Evolutionary conservation across 192 early-diverging fungal genomes (phyloP).

Genomic region (Backusella circina): DNA sequence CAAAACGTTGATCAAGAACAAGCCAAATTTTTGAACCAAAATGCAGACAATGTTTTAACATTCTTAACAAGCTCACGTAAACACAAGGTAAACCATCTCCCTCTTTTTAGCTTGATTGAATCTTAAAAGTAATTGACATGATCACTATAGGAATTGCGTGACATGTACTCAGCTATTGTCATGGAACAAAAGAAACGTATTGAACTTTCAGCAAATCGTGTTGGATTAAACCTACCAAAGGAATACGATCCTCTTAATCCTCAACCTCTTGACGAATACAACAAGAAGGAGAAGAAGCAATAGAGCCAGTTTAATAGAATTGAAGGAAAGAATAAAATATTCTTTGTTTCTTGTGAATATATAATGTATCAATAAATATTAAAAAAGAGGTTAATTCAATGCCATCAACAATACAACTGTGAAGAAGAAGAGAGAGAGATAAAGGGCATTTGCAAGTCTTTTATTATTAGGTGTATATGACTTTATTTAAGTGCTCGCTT

Average conservation of each 20-base stretch:
- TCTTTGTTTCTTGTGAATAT: no score
- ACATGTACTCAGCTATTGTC: constrained; percentile 20
- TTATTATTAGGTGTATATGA: no score
- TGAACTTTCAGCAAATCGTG: constrained; percentile 30
- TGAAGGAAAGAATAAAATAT: no score
- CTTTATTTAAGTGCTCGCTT: no score
- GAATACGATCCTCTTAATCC: constrained; percentile 24
- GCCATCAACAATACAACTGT: no score
- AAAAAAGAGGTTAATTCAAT: no score
- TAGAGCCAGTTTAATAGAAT: neutral
- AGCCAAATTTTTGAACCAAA: constrained; percentile 12
- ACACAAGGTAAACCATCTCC: constrained; percentile 20
- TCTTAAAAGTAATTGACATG: neutral
- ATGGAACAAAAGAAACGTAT: constrained; percentile 36
- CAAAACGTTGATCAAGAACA: constrained; percentile 12
- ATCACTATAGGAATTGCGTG: constrained; percentile 20
- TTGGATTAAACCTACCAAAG: constrained; percentile 32
- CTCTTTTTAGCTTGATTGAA: neutral
- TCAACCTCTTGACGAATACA: constrained; percentile 3
- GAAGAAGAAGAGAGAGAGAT: no score
- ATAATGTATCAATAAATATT: no score
- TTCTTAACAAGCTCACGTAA: constrained; percentile 27
- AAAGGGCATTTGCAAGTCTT: no score
- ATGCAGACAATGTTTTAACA: constrained; percentile 26
- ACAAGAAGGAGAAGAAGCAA: neutral